phyloP scores from a whole-genome alignment of 2,329 filamentous ascomycete genomes.

The Escovopsis sp. region DNA sequence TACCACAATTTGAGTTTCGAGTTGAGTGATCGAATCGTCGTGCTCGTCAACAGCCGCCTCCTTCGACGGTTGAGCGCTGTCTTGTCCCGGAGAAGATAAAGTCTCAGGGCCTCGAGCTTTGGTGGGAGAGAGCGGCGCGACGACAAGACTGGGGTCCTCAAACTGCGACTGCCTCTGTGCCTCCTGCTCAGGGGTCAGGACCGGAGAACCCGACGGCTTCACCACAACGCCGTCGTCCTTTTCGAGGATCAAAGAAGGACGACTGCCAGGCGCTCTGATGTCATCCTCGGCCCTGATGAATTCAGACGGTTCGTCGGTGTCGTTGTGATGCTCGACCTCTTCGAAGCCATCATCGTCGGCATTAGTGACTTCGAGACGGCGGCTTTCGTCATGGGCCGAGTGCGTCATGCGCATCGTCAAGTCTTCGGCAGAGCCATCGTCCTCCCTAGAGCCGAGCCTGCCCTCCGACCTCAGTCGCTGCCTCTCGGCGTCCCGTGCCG shows the following conservation, averaged over 20 bases:
- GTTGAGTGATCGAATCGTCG: neutral
- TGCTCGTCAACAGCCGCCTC: constrained; percentile 1
- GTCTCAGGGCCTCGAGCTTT: constrained; percentile 16
- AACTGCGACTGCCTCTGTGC: constrained; percentile 36
- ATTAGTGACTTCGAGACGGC: constrained; percentile 66
- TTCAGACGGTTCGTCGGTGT: constrained; percentile 59
- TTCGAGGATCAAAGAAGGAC: constrained; percentile 24
- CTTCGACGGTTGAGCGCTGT: neutral
- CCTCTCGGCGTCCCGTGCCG: constrained; percentile 63
- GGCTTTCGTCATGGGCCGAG: constrained; percentile 41
- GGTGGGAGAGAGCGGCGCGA: constrained; percentile 42
- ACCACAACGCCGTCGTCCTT: constrained; percentile 66
- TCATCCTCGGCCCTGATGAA: constrained; percentile 47
- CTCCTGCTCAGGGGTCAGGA: constrained; percentile 46
- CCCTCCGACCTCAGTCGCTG: constrained; percentile 67
- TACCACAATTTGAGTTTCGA: neutral
- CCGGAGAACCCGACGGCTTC: constrained; percentile 56
- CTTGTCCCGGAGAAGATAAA: neutral
- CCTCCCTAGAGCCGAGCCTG: constrained; percentile 37
- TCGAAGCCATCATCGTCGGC: constrained; percentile 85
- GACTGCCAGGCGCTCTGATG: constrained; percentile 17
- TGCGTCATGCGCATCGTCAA: constrained; percentile 43
- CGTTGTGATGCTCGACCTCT: constrained; percentile 58
- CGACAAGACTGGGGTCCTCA: constrained; percentile 41
- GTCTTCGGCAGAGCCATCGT: constrained; percentile 37